Conservation (phyloP, 805 yeast genomes). For the Candida railenensis region DNA sequence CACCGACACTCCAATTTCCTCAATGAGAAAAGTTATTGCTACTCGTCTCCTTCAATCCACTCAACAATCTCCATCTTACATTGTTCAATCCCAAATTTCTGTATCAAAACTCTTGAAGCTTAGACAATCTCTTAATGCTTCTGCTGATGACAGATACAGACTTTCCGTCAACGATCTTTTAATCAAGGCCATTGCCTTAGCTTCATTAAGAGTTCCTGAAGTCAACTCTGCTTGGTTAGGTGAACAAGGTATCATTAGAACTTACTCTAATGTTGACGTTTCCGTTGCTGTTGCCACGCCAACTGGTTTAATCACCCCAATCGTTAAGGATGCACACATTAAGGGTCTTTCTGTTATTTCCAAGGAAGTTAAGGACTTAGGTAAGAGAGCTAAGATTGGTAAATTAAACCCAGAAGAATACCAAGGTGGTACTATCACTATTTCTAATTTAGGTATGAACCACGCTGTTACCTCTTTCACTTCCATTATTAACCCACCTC, state of each 20-base stretch:
- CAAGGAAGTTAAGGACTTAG: conserved; percentile 81
- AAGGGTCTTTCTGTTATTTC: conserved; percentile 88
- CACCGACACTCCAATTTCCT: conserved; percentile 81
- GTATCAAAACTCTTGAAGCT: conserved; percentile 89
- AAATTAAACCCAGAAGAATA: conserved; percentile 94
- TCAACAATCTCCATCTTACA: conserved; percentile 85
- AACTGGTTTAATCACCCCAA: conserved; percentile 95
- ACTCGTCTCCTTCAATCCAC: conserved; percentile 84
- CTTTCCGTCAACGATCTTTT: conserved; percentile 92
- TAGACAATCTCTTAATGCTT: conserved; percentile 83
- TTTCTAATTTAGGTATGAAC: conserved; percentile 99
- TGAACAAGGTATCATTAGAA: conserved; percentile 85
- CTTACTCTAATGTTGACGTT: conserved; percentile 87
- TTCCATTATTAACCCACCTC: conserved; percentile 98
- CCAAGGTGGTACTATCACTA: conserved; percentile 99
- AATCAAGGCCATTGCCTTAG: conserved; percentile 91
- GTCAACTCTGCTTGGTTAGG: conserved; percentile 94
- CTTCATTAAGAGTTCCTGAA: conserved; percentile 86
- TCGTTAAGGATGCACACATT: conserved; percentile 81
- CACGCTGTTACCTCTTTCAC: conserved; percentile 89
- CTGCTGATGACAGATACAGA: conserved; percentile 84
- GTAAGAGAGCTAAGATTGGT: conserved; percentile 93
- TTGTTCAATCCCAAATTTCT: conserved; percentile 82
- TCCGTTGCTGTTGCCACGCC: conserved; percentile 99
- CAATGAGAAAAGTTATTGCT: conserved; percentile 94